phyloP scores from a whole-genome alignment of 768 basidiomycete species.

The Hebeloma cylindrosporum region DNA sequence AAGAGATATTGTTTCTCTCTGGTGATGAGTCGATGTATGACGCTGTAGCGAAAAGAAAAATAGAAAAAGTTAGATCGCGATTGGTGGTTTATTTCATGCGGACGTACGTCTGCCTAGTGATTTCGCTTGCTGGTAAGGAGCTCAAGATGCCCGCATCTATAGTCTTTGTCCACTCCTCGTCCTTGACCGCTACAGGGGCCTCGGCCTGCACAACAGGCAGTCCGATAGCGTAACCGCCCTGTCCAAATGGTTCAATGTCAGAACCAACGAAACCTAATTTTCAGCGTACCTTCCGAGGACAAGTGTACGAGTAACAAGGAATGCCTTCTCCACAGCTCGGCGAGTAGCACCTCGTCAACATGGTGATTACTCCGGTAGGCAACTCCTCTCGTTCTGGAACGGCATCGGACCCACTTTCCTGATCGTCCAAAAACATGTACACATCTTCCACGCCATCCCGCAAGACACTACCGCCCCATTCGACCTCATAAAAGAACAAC shows the following conservation, averaged over 20 bases:
- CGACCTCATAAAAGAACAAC: slow-evolving; percentile 95
- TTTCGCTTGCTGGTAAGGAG: slow-evolving; percentile 71
- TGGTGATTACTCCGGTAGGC: slow-evolving; percentile 88
- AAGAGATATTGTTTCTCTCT: slow-evolving; percentile 89
- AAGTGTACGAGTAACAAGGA: slow-evolving; percentile 81
- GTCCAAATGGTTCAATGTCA: neutral
- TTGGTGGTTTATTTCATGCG: too few species aligned
- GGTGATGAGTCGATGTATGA: slow-evolving; percentile 83
- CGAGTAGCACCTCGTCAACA: slow-evolving; percentile 88
- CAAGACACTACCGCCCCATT: slow-evolving; percentile 83
- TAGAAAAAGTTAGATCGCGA: too few species aligned
- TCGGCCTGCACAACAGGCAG: slow-evolving; percentile 28
- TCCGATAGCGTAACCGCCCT: slow-evolving; percentile 19
- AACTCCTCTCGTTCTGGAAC: slow-evolving; percentile 64
- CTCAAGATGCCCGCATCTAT: slow-evolving; percentile 40
- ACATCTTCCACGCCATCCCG: slow-evolving; percentile 92
- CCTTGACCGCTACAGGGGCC: slow-evolving; percentile 28
- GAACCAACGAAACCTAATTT: neutral
- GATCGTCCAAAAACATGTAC: slow-evolving; percentile 88
- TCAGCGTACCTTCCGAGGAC: slow-evolving; percentile 62
- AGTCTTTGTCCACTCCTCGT: slow-evolving; percentile 47
- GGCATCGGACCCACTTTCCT: slow-evolving; percentile 60
- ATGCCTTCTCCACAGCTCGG: slow-evolving; percentile 80
- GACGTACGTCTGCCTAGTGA: slow-evolving; percentile 73
- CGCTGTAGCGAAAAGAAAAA: slow-evolving; percentile 36